Conservation (phyloP, 2,329 filamentous ascomycete genomes). For the Colletotrichum euphorbiae region DNA sequence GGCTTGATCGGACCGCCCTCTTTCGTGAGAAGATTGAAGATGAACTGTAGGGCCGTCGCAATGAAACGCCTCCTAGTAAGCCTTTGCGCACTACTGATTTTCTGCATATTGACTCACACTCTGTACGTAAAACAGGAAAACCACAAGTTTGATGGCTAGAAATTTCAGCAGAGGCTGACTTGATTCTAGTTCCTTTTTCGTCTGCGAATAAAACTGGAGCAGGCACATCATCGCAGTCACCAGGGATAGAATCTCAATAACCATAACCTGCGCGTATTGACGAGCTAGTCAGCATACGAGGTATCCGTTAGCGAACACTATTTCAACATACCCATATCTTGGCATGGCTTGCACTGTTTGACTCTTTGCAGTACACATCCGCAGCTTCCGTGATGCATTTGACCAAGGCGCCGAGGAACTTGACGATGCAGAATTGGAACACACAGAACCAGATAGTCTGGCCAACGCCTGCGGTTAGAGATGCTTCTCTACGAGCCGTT, state of each 20-base stretch:
- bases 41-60: neutral
- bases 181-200: no score
- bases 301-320: no score
- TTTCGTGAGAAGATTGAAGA: conserved; percentile 14
- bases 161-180: conserved; percentile 18
- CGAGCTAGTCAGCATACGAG: neutral
- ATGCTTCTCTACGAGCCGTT: neutral
- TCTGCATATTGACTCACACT: neutral
- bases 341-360: conserved; percentile 3
- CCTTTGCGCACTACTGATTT: no score
- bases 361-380: conserved; percentile 11
- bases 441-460: conserved; percentile 21
- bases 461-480: fast-evolving
- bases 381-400: conserved; percentile 9
- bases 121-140: conserved; percentile 10
- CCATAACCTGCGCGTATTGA: neutral
- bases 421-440: conserved; percentile 20
- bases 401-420: conserved; percentile 15
- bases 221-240: conserved; percentile 23
- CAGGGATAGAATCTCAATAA: conserved; percentile 15
- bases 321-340: conserved; percentile 13
- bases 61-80: no score
- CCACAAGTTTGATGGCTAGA: conserved; percentile 14
- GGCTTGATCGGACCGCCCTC: conserved; percentile 12
- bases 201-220: conserved; percentile 11